A percentile compares a stretch with the other conserved stretches of the same genome.
These are phyloP conservation scores for Paraphaeosphaeria sporulosa DNA, from an alignment of 2,329 filamentous ascomycete species.

Conservation along the genomic window DNA sequence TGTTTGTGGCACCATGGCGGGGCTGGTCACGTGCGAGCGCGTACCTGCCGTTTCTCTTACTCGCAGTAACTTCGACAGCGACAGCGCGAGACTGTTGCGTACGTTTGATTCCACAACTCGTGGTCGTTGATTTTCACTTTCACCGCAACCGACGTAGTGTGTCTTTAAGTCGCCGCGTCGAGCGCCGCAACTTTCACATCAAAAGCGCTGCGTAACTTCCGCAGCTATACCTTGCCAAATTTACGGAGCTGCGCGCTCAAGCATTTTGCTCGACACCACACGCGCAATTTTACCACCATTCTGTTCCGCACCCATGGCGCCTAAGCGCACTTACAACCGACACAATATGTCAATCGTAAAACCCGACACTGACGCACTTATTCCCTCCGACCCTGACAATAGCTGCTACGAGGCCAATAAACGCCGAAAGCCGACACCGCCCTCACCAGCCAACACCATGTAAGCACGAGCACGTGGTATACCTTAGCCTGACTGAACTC, in stretches of 20 bases:
- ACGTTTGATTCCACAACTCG: no score
- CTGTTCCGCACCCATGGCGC: neutral
- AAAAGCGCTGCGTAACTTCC: neutral
- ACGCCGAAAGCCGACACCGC: neutral
- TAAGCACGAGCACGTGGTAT: no score
- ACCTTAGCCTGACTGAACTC: no score
- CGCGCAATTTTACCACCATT: neutral
- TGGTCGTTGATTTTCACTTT: neutral
- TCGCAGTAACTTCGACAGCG: neutral
- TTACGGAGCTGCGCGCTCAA: neutral
- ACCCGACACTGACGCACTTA: neutral
- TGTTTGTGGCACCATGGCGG: neutral
- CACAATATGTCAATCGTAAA: neutral
- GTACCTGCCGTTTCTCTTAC: neutral
- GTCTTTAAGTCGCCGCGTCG: neutral
- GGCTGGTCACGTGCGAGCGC: neutral
- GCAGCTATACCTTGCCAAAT: neutral
- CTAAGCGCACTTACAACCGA: slow-evolving; percentile 15
- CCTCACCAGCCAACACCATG: neutral
- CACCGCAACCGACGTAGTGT: neutral
- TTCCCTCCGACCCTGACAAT: neutral
- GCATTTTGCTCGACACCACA: neutral
- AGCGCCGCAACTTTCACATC: neutral
- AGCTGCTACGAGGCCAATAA: neutral
- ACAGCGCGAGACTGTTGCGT: neutral